These are phyloP conservation scores for Rhizophagus sp. DNA, from an alignment of 192 early-diverging fungal genomes.

Conservation along the genomic window DNA sequence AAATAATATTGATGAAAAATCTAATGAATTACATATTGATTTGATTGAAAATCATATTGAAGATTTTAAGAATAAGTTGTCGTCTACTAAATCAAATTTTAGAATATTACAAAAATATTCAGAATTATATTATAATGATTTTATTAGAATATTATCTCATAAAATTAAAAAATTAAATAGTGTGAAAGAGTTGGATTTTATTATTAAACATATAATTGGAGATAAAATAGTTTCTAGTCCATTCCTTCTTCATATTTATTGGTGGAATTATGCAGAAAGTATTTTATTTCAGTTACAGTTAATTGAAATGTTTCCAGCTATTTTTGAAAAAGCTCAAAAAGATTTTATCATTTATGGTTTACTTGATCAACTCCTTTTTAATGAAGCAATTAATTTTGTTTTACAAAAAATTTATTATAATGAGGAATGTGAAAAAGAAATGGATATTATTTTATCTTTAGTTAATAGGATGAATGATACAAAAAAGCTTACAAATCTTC, in stretches of 20 bases:
- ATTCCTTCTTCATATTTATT: neutral
- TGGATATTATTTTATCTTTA: neutral
- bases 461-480: neutral
- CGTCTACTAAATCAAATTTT: neutral
- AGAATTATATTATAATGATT: slow-evolving; percentile 1
- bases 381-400: neutral
- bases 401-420: neutral
- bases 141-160: neutral
- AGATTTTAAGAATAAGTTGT: neutral
- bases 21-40: neutral
- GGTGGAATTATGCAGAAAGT: neutral
- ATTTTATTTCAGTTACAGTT: neutral
- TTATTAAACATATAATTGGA: neutral
- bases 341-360: neutral
- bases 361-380: neutral
- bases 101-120: neutral
- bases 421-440: neutral
- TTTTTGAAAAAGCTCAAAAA: neutral
- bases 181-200: neutral
- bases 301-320: neutral
- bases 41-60: neutral
- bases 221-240: neutral
- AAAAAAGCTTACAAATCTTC: neutral
- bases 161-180: neutral
- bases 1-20: neutral